Conservation (phyloP, 257 asterid genomes). For the Solanum sejunctum region DNA sequence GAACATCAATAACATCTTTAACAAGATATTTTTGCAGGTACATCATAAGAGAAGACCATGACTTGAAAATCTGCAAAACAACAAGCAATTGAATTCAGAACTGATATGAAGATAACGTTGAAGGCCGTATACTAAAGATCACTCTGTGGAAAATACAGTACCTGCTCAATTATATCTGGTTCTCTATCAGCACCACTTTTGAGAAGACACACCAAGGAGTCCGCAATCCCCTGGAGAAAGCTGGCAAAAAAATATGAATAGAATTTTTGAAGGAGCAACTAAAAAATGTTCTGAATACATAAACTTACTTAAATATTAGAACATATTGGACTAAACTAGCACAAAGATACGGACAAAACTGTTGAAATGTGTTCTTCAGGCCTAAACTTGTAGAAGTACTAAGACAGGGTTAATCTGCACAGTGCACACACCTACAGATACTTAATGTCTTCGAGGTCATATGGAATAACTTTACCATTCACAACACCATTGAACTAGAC, state of each 20-base stretch:
- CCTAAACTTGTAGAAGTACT: not conserved
- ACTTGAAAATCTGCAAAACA: slow-evolving; percentile 64
- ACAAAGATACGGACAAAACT: not conserved
- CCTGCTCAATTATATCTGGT: slow-evolving; percentile 87
- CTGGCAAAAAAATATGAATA: slow-evolving; percentile 28
- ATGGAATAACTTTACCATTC: not conserved
- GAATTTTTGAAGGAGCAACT: not conserved
- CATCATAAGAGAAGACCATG: slow-evolving; percentile 81
- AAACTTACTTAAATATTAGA: not conserved
- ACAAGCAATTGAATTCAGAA: not conserved
- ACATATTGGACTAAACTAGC: not conserved
- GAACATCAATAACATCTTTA: slow-evolving; percentile 37
- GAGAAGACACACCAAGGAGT: slow-evolving; percentile 52
- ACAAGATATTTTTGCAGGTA: slow-evolving; percentile 65
- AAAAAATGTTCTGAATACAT: not conserved
- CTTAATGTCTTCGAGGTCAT: not conserved
- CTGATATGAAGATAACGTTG: not conserved
- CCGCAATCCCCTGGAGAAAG: slow-evolving; percentile 51
- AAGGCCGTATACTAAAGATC: not conserved
- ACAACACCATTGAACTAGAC: not conserved
- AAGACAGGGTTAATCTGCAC: not conserved
- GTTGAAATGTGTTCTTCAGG: not conserved
- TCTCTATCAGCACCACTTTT: slow-evolving; percentile 85
- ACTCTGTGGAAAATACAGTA: slow-evolving; percentile 2
- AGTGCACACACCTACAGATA: not conserved